Conservation (phyloP, 1,284 basidiomycete genomes). For the Retiboletus fuscus region DNA sequence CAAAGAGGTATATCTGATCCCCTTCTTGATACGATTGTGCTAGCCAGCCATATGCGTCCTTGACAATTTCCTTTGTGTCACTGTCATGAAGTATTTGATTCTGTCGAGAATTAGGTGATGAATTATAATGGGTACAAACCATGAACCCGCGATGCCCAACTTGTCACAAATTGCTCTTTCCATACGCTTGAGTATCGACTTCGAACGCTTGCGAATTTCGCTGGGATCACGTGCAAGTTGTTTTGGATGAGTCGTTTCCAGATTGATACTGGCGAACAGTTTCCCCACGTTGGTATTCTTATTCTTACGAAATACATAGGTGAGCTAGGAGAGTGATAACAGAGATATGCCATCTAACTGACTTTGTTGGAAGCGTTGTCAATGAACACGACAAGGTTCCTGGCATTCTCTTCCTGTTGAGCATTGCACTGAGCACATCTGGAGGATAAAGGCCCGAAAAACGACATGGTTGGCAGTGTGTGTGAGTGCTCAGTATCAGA, state of each 20-base stretch:
- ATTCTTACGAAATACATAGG: too few species aligned
- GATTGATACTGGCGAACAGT: slow-evolving; percentile 45
- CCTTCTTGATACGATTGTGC: slow-evolving; percentile 52
- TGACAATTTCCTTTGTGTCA: slow-evolving; percentile 39
- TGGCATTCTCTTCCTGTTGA: slow-evolving; percentile 21
- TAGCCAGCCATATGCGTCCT: slow-evolving; percentile 55
- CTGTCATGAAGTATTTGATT: slow-evolving; percentile 11
- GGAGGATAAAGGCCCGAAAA: slow-evolving; percentile 9
- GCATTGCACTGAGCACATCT: slow-evolving; percentile 31
- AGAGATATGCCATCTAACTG: slow-evolving; percentile 12
- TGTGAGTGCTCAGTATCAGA: too few species aligned
- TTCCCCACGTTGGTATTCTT: slow-evolving; percentile 54
- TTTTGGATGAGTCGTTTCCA: slow-evolving; percentile 28
- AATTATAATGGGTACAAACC: slow-evolving; percentile 31
- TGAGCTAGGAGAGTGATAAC: slow-evolving; percentile 17
- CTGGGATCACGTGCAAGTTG: slow-evolving; percentile 54
- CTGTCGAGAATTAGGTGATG: too few species aligned
- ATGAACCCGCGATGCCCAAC: slow-evolving; percentile 46
- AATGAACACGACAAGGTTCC: slow-evolving; percentile 48
- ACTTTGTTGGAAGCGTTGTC: not conserved
- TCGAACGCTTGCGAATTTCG: slow-evolving; percentile 53
- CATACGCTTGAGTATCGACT: slow-evolving; percentile 36
- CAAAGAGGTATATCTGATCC: too few species aligned
- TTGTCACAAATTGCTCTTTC: slow-evolving; percentile 35
- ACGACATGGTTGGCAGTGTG: too few species aligned